Evolutionary conservation across 495 filamentous ascomycete genomes (phyloP), one percentile per base, ranked within the genome.

Genomic region (Aspergillus sclerotioniger): DNA sequence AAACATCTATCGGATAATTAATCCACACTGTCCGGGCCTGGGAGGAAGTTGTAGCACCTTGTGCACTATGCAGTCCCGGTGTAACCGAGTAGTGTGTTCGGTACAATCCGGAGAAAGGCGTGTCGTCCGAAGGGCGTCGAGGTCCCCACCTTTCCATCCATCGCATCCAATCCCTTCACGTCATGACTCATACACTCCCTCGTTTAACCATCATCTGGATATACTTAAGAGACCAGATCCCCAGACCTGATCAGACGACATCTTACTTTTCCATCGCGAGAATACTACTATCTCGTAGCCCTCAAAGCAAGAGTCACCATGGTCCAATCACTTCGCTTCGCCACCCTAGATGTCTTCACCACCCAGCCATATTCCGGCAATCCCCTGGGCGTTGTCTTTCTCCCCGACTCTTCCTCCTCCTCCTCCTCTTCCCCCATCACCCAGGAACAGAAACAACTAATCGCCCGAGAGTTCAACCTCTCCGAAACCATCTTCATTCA

Each of bases 401-500:
- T 76, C 37, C 71, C 75, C 28, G 62, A 67, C 19, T 33, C 39
- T n/a, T 13, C 54, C 31, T 44, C 58, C 19, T 44, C 53, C 5
- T 10, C 54, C 29, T 45, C 58, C 16, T 43, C 52, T 3, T 45
- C 66, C 21, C 50, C 45, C 17, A 1, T 78, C 33, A 69, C 69
- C 37, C 73, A 77, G 41, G 47, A 33, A 50, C 74, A 78, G 55
- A 78, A 77, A 43, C 74, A 75, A 70, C 69, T 62, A 44, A 86
- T 95, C 35, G 84, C 90, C 3, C 63, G 68, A 31, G 91, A 96
- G 71, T 94, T 94, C 85, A 93, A 93, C 61, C 79, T 91, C 62
- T 91, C 88, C 4, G 90, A 94, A 65, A 92, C 86, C 1, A 87
- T 92, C 52, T 96, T 93, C 71, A 71, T 94, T 13, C 83, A 91